Base-by-base conservation (phyloP, 768 basidiomycete species). In the Amanita rubescens region DNA sequence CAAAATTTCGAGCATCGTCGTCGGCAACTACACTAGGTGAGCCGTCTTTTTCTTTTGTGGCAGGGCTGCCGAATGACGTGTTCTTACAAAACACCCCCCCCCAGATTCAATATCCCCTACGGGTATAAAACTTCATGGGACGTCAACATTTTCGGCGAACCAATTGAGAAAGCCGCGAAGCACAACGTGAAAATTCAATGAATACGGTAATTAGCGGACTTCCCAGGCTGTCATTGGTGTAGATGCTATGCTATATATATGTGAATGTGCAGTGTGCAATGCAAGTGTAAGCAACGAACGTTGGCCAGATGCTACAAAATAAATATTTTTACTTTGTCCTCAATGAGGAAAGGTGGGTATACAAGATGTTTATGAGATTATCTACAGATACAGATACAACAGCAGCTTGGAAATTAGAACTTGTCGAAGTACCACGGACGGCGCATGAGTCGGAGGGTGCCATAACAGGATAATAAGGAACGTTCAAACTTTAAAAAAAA, bases 71-170 rank as follows among this genome's bases (percentile, higher is more conserved):
- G 24, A 49, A 11, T 24, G 33, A 24, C 49, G 45, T 33, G 27
- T 39, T 34, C 9, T 25, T 79, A 42, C 83, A 75, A 72, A 90
- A 90, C 67, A 80, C 78, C 52, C 88, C 89, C 0, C 69, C 68
- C 73, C 69, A 11, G 89, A 81, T 12, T 53, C 64, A 65, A 1
- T 78, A 81, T 2, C 69, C 88, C 90, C 0, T 69, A 68, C 17
- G 73, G 68, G 11, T 90, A 81, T 15, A 1, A 19, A 12, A 33
- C 78, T 81, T 2, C 69, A 68, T 92, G 90, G 89, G 75, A 81
- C 60, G 78, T 93, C 67, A 77, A 84, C 65, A 66, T 87, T 48
- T 93, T 91, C 63, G 73, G 72, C 39, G 85, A 88, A 63, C 71
- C 72, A 19, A 69, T 69, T 33, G 89, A 91, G 74, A 65, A 73